A percentile compares a stretch with the other conserved stretches of the same genome.
Evolutionary conservation across 345 rosid species (phyloP).

Genomic region (Garcia nutans): DNA sequence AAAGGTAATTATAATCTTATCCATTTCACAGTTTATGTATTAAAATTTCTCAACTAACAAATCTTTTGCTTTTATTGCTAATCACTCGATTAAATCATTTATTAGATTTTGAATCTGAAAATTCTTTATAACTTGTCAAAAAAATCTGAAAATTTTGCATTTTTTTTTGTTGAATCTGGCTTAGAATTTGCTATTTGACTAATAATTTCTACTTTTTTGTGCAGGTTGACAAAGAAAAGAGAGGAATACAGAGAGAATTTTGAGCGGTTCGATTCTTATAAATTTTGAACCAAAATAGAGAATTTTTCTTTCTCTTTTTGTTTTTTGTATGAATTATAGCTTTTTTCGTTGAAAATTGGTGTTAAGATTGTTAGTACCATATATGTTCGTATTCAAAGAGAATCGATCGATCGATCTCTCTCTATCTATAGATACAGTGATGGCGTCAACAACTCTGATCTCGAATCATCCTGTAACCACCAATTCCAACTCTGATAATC

Average conservation of each 20-base stretch:
- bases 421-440: neutral
- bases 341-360: neutral
- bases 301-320: neutral
- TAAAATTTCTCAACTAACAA: neutral
- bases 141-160: neutral
- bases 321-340: neutral
- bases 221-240: neutral
- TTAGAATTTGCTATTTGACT: conserved; percentile 7
- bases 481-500: conserved; percentile 40
- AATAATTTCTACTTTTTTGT: neutral
- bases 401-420: neutral
- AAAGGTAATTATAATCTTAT: conserved; percentile 14
- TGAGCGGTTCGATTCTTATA: neutral
- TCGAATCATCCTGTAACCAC: conserved; percentile 40
- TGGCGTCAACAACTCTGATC: conserved; percentile 35
- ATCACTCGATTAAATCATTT: neutral
- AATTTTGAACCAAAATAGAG: neutral
- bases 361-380: neutral
- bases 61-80: neutral
- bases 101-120: neutral
- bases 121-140: no score
- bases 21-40: neutral
- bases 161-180: conserved; percentile 10
- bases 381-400: conserved; percentile 7
- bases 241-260: conserved; percentile 1